Conservation (phyloP, 176 grass and related monocot genomes). For the Chrysopogon serrulatus region DNA sequence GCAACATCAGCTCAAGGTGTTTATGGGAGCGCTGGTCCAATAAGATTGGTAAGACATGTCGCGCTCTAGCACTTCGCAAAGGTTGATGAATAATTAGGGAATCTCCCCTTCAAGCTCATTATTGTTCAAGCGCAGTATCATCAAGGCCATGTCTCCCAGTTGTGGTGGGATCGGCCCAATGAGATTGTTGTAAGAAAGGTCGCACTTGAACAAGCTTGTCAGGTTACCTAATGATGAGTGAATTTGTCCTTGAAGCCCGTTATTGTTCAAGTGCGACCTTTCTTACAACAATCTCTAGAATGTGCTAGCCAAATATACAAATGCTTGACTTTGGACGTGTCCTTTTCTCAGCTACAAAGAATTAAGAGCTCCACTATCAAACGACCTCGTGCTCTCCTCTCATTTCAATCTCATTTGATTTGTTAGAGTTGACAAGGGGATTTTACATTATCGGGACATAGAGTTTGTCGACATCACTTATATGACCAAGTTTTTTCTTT, state of each 20-base stretch:
- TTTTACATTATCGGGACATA: no score
- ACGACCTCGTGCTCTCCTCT: no score
- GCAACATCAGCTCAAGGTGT: background rate
- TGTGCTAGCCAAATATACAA: no score
- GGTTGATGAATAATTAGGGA: slow-evolving; percentile 53
- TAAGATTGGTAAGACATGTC: slow-evolving; percentile 71
- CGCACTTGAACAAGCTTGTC: slow-evolving; percentile 63
- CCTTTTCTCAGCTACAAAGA: no score
- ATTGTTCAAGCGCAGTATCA: slow-evolving; percentile 55
- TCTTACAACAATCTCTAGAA: no score
- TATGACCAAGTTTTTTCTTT: no score
- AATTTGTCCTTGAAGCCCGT: slow-evolving; percentile 64
- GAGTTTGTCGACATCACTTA: no score
- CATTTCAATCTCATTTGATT: no score
- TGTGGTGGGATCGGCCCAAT: slow-evolving; percentile 48
- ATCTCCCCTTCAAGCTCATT: slow-evolving; percentile 75
- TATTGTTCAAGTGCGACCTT: slow-evolving; percentile 90
- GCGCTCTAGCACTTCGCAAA: slow-evolving; percentile 62
- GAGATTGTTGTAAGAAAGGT: slow-evolving; percentile 85
- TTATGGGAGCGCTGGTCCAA: slow-evolving; percentile 42
- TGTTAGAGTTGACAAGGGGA: no score
- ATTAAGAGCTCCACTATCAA: no score
- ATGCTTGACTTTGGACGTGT: no score
- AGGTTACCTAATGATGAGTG: slow-evolving; percentile 58
- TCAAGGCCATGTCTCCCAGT: background rate